phyloP scores from a whole-genome alignment of 768 basidiomycete species.

The Auriscalpium microsporum region DNA sequence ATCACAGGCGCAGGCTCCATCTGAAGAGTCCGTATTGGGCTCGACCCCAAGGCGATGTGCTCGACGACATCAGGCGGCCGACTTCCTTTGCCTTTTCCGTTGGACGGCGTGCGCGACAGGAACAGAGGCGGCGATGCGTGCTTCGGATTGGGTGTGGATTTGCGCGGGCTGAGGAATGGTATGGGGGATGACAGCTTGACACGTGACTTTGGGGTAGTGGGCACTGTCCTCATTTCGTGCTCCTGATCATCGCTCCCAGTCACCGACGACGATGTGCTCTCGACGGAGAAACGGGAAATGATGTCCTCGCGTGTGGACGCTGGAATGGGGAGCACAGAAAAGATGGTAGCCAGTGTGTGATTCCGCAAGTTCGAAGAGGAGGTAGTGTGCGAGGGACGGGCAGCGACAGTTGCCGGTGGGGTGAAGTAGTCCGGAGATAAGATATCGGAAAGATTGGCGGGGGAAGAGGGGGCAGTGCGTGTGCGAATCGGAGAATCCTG shows the following conservation, averaged over 20 bases:
- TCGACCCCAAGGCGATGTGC: constrained; percentile 11
- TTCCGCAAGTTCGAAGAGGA: constrained; percentile 1
- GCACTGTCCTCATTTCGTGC: constrained; percentile 10
- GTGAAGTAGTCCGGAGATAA: not conserved
- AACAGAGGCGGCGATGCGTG: not conserved
- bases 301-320: constrained; percentile 14
- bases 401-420: not conserved
- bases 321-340: constrained; percentile 11
- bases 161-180: not conserved
- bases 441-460: not conserved
- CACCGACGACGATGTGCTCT: constrained; percentile 10
- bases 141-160: not conserved
- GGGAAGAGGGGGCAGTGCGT: not conserved
- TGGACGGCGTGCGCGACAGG: not conserved
- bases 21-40: constrained; percentile 12
- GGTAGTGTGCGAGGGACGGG: constrained; percentile 1
- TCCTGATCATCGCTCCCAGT: constrained; percentile 11
- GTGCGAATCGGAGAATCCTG: not conserved
- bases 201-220: constrained; percentile 4
- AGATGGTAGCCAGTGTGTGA: constrained; percentile 10
- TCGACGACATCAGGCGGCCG: not conserved
- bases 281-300: constrained; percentile 14
- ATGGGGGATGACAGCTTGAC: not conserved
- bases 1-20: constrained; percentile 13
- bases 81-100: not conserved